These are phyloP conservation scores for Botrytis squamosa DNA, from an alignment of 2,329 filamentous ascomycete genomes.

Conservation along the genomic window DNA sequence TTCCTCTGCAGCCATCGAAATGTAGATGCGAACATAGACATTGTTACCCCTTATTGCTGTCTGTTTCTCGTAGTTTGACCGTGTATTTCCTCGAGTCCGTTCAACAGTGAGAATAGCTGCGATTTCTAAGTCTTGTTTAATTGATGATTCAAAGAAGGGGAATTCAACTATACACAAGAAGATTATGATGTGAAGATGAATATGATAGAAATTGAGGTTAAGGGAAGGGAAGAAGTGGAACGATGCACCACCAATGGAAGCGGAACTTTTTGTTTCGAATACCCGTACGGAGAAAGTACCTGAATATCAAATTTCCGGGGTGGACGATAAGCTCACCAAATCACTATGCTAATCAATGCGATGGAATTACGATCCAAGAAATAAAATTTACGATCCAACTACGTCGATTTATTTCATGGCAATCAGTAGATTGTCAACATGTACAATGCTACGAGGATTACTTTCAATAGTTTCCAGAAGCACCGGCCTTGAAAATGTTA, in stretches of 20 bases:
- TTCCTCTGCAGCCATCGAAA: slow-evolving; percentile 90
- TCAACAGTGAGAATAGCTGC: background rate
- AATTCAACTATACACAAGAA: background rate
- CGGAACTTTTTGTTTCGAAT: background rate
- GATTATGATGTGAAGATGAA: background rate
- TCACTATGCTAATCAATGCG: slow-evolving; percentile 15
- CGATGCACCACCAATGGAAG: background rate
- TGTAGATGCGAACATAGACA: slow-evolving; percentile 44
- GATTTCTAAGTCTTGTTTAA: too few species aligned
- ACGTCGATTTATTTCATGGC: background rate
- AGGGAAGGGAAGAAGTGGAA: background rate
- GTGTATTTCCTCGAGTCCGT: background rate
- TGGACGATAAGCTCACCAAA: background rate
- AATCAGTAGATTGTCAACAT: slow-evolving; percentile 27
- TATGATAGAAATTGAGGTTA: background rate
- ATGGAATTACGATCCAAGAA: background rate
- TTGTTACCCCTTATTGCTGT: slow-evolving; percentile 24
- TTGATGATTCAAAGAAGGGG: background rate
- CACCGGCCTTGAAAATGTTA: slow-evolving; percentile 23
- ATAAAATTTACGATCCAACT: background rate
- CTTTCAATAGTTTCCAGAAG: slow-evolving; percentile 23
- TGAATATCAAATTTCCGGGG: slow-evolving; percentile 13
- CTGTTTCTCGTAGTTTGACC: background rate
- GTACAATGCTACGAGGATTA: slow-evolving; percentile 33
- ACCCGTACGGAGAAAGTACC: background rate